A percentile compares a stretch with the other conserved stretches of the same genome.
Conservation (phyloP, 139 green algal species). For the Coelastrella sp. region DNA sequence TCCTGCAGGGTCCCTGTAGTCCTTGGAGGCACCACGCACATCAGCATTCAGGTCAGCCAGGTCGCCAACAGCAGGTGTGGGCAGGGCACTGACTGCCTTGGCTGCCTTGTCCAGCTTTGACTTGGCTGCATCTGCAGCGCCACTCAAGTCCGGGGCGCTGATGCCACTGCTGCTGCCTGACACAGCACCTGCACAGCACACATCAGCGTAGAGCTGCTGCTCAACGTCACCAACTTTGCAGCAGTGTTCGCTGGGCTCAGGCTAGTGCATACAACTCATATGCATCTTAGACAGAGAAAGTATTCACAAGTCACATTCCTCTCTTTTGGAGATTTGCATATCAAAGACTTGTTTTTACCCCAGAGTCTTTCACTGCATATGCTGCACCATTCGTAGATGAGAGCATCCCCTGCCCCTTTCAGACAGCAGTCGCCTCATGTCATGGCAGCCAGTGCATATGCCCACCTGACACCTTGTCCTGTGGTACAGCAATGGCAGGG, state of each 20-base stretch:
- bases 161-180: constrained; percentile 1
- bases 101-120: background rate
- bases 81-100: background rate
- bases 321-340: no score
- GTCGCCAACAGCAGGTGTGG: background rate
- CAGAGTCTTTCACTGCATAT: background rate
- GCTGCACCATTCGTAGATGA: background rate
- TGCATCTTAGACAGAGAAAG: no score
- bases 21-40: background rate
- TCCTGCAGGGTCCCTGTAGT: constrained; percentile 41
- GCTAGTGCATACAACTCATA: no score
- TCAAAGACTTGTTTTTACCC: no score
- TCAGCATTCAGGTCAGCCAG: constrained; percentile 39
- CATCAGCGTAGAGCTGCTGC: no score
- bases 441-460: background rate
- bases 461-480: constrained; percentile 42
- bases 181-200: background rate
- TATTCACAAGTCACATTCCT: no score
- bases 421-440: background rate
- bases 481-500: constrained; percentile 9
- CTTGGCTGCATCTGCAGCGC: background rate
- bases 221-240: no score
- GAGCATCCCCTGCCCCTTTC: background rate
- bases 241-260: no score
- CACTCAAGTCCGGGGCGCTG: background rate